Evolutionary conservation across 805 yeast genomes (phyloP).

Genomic region (Cyberlindnera lachancei): DNA sequence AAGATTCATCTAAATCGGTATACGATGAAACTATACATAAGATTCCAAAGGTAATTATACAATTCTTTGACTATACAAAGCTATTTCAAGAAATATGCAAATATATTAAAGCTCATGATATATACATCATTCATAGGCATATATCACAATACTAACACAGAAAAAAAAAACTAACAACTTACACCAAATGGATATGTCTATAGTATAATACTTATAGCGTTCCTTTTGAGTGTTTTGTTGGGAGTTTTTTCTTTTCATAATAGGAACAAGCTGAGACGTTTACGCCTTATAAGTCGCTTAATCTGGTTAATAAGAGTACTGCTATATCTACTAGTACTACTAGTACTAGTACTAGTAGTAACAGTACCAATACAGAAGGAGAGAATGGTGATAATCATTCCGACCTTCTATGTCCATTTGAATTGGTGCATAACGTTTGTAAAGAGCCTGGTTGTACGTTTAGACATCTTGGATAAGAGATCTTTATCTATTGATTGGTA

Average conservation of each 20-base stretch:
- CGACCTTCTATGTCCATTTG: conserved; percentile 18
- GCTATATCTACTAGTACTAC: too few relatives aligned
- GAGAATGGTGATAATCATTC: not conserved
- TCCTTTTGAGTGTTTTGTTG: too few relatives aligned
- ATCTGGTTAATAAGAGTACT: conserved; percentile 2
- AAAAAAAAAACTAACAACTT: conserved; percentile 14
- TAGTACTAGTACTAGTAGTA: too few relatives aligned
- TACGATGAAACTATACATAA: conserved; percentile 18
- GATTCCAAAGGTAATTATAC: conserved; percentile 23
- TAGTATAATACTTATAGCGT: too few relatives aligned
- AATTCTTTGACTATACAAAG: too few relatives aligned
- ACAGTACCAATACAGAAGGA: too few relatives aligned
- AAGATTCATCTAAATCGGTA: not conserved
- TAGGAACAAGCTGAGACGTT: conserved; percentile 15
- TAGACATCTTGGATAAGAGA: conserved; percentile 11
- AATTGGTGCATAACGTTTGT: conserved; percentile 17
- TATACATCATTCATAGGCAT: too few relatives aligned
- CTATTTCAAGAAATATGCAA: too few relatives aligned
- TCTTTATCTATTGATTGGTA: not conserved
- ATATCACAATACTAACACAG: not conserved
- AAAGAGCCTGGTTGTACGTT: conserved; percentile 17
- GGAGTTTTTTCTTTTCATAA: not conserved
- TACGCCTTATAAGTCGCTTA: conserved; percentile 19
- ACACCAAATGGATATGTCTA: too few relatives aligned
- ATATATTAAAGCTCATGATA: too few relatives aligned